These are phyloP conservation scores for Claviceps sp. DNA, from an alignment of 2,329 filamentous ascomycete genomes.

Conservation along the genomic window DNA sequence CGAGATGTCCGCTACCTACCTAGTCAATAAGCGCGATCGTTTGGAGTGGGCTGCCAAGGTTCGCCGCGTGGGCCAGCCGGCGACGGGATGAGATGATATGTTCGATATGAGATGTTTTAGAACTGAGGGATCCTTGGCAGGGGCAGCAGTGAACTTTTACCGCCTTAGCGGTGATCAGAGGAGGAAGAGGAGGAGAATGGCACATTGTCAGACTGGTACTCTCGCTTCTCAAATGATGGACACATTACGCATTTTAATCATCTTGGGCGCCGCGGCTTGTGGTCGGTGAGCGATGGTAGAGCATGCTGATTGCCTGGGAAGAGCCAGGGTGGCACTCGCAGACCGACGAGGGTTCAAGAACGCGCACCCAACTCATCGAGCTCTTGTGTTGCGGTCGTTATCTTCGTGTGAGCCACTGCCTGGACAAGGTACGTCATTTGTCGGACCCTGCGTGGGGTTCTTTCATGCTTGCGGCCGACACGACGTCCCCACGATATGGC, in stretches of 20 bases:
- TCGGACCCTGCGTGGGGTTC: not conserved
- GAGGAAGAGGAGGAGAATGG: no score
- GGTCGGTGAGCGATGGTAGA: no score
- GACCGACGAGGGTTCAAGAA: not conserved
- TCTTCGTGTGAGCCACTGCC: not conserved
- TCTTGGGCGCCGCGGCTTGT: no score
- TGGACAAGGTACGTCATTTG: conserved; percentile 1
- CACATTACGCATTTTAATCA: no score
- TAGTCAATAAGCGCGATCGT: not conserved
- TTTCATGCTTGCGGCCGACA: not conserved
- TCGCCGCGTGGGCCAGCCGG: no score
- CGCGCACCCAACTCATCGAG: no score
- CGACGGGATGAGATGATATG: not conserved
- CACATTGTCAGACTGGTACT: no score
- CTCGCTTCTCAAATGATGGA: no score
- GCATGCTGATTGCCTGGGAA: not conserved
- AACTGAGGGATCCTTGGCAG: not conserved
- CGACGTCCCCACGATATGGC: not conserved
- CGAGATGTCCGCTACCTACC: not conserved
- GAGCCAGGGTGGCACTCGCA: not conserved
- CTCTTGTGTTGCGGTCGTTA: not conserved
- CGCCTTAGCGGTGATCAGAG: not conserved
- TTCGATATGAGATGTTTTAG: not conserved
- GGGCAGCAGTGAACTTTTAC: not conserved
- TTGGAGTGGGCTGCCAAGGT: not conserved